Conservation (phyloP, 2,329 filamentous ascomycete species). For the Arthroderma sp. region DNA sequence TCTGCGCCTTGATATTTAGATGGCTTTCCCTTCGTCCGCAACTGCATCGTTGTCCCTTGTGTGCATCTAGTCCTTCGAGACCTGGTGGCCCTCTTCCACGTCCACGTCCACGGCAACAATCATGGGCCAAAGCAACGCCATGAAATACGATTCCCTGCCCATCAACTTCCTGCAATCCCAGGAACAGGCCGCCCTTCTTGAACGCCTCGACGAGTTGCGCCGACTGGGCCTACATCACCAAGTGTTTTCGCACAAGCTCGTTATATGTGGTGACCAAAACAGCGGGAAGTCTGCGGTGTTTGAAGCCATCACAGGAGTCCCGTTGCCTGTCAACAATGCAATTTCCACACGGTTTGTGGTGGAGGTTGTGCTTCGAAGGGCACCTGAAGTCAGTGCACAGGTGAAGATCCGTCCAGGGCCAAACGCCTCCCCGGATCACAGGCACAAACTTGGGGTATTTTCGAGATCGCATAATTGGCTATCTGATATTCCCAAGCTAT, state of each 20-base stretch:
- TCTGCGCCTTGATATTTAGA: neutral
- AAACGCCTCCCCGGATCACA: constrained; percentile 16
- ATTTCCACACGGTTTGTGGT: constrained; percentile 50
- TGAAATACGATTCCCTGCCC: constrained; percentile 6
- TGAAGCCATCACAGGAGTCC: constrained; percentile 14
- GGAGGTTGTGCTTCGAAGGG: constrained; percentile 41
- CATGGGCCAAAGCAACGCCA: neutral
- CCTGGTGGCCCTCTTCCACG: neutral
- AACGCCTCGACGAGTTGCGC: constrained; percentile 15
- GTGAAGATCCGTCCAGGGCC: constrained; percentile 19
- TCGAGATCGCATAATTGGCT: constrained; percentile 16
- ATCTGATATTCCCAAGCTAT: constrained; percentile 17
- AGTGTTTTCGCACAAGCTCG: constrained; percentile 13
- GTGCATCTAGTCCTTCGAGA: neutral
- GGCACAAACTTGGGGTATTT: constrained; percentile 16
- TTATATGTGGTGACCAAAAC: constrained; percentile 15
- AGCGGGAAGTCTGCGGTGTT: constrained; percentile 16
- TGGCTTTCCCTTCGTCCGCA: constrained; percentile 1
- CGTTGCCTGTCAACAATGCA: constrained; percentile 31
- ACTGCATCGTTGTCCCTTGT: neutral
- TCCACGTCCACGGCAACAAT: neutral
- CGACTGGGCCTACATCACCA: constrained; percentile 14
- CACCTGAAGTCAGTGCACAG: constrained; percentile 14
- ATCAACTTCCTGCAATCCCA: constrained; percentile 14
- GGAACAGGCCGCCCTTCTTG: constrained; percentile 13